phyloP scores from a whole-genome alignment of 495 filamentous ascomycete species.

The Podospora comata region DNA sequence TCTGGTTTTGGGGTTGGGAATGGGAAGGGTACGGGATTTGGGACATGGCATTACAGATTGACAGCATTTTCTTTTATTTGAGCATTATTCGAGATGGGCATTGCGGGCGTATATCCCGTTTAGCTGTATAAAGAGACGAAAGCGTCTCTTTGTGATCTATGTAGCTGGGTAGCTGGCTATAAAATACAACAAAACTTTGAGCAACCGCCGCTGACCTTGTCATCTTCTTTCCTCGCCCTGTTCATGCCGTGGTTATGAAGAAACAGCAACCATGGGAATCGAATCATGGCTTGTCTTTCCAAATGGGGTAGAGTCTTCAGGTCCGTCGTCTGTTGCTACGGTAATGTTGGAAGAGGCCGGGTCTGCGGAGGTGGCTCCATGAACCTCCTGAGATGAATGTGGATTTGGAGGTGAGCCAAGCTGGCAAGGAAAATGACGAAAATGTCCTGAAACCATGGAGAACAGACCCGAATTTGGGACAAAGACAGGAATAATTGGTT shows the following conservation, averaged over 20 bases:
- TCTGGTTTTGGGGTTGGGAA: neutral
- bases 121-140: neutral
- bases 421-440: neutral
- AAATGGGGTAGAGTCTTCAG: neutral
- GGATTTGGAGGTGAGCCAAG: neutral
- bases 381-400: too few species aligned
- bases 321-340: neutral
- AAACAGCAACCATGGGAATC: neutral
- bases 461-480: too few species aligned
- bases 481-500: too few species aligned
- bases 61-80: neutral
- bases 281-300: neutral
- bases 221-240: neutral
- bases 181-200: too few species aligned
- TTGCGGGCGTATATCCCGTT: neutral
- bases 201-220: neutral
- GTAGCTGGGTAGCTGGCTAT: neutral
- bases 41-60: neutral
- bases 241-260: neutral
- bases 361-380: too few species aligned
- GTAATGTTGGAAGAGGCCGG: neutral
- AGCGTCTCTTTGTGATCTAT: neutral
- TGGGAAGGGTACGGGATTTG: neutral
- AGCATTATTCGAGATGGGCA: neutral
- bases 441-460: too few species aligned